Evolutionary conservation across 2,329 filamentous ascomycete genomes (phyloP).

Genomic region (Cercospora sojina): DNA sequence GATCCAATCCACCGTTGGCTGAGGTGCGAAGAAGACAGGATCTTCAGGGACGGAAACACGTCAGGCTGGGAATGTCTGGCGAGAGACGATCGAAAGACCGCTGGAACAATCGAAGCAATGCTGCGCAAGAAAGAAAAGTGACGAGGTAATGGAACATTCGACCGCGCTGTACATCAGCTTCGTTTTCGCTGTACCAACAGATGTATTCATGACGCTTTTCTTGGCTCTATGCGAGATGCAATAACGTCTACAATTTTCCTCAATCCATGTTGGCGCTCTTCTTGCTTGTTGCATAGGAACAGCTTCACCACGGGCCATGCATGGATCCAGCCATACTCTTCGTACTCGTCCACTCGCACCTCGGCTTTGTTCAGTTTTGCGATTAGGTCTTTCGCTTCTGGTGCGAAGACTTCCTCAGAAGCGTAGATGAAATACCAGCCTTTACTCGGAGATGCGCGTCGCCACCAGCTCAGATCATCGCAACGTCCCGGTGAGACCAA

Average conservation of each 20-base stretch:
- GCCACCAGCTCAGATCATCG: slow-evolving; percentile 65
- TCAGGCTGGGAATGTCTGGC: neutral
- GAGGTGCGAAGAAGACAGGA: neutral
- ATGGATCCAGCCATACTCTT: slow-evolving; percentile 69
- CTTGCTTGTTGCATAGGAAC: slow-evolving; percentile 52
- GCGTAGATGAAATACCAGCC: slow-evolving; percentile 73
- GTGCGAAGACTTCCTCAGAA: slow-evolving; percentile 72
- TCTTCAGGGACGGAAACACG: neutral
- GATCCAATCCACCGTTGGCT: neutral
- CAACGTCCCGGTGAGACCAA: slow-evolving; percentile 70
- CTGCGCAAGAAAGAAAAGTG: neutral
- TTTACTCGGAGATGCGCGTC: slow-evolving; percentile 60
- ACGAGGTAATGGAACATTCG: neutral
- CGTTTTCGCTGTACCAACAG: neutral
- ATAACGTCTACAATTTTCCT: slow-evolving; percentile 43
- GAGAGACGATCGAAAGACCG: neutral
- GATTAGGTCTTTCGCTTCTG: slow-evolving; percentile 65
- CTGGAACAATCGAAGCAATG: neutral
- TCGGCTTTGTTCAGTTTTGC: slow-evolving; percentile 55
- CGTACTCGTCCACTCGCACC: slow-evolving; percentile 56
- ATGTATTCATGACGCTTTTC: slow-evolving; percentile 16
- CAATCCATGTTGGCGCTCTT: slow-evolving; percentile 50
- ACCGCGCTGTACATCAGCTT: neutral
- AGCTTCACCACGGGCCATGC: slow-evolving; percentile 75
- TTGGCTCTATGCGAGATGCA: slow-evolving; percentile 18